A percentile compares a stretch with the other conserved stretches of the same genome.
Evolutionary conservation across 805 yeast genomes (phyloP).

Genomic region (Candida adriatica): DNA sequence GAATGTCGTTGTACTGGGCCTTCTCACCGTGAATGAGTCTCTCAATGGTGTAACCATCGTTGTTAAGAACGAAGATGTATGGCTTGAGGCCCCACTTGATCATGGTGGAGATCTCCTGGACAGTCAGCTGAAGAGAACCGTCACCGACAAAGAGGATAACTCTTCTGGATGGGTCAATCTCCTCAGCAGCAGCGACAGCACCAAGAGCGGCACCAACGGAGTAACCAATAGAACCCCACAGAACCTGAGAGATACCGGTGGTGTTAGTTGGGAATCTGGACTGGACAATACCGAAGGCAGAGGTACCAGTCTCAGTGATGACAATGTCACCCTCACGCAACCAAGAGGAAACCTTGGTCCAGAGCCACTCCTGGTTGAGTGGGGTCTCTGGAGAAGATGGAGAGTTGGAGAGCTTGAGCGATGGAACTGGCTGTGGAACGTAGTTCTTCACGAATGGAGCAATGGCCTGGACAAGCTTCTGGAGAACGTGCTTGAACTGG

Average conservation of each 20-base stretch:
- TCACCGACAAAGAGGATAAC: constrained; percentile 67
- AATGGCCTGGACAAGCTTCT: constrained; percentile 33
- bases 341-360: constrained; percentile 60
- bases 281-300: constrained; percentile 65
- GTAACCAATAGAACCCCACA: constrained; percentile 74
- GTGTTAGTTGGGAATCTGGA: constrained; percentile 57
- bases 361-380: constrained; percentile 59
- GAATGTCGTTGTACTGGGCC: constrained; percentile 61
- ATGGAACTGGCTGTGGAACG: constrained; percentile 50
- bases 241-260: constrained; percentile 64
- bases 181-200: constrained; percentile 63
- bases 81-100: constrained; percentile 61
- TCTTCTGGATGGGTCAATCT: constrained; percentile 53
- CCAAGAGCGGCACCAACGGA: constrained; percentile 63
- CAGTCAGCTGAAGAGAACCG: constrained; percentile 70
- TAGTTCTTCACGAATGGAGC: constrained; percentile 34
- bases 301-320: constrained; percentile 69
- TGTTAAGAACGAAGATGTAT: constrained; percentile 62
- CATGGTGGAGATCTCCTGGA: constrained; percentile 66
- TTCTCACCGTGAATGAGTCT: constrained; percentile 64
- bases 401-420: constrained; percentile 37
- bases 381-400: constrained; percentile 38
- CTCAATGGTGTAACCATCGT: constrained; percentile 71
- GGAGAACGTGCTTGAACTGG: constrained; percentile 56
- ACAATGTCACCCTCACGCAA: constrained; percentile 60